Percentiles rank a stretch among this genome's conserved stretches.
Conservation (phyloP, 306 rosid genomes). For the Hylodesmum podocarpum region DNA sequence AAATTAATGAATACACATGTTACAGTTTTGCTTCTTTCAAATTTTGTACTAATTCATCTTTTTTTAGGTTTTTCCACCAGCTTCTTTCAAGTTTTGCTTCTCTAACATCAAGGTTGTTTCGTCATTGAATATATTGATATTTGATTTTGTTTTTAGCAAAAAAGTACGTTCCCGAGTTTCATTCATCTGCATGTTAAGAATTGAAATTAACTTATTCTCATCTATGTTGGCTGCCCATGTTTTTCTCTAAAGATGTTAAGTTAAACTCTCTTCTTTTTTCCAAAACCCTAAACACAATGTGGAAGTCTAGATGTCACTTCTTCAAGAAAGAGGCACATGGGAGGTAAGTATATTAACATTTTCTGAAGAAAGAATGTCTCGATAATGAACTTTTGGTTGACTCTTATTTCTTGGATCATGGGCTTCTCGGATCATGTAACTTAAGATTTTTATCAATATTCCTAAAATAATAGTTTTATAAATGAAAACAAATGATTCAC, state of each 20-base stretch:
- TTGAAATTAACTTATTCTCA: not conserved
- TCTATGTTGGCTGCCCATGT: not conserved
- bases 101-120: not conserved
- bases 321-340: constrained; percentile 37
- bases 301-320: not conserved
- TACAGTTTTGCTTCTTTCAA: too few species aligned
- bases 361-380: constrained; percentile 59
- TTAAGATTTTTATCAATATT: constrained; percentile 26
- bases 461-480: not conserved
- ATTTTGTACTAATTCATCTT: not conserved
- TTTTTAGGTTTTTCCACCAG: not conserved
- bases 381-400: constrained; percentile 34
- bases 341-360: constrained; percentile 25
- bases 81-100: not conserved
- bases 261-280: not conserved
- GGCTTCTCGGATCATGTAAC: constrained; percentile 67
- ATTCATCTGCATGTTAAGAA: not conserved
- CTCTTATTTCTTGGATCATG: constrained; percentile 80
- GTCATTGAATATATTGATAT: not conserved
- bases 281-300: not conserved
- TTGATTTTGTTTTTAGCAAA: not conserved
- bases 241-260: not conserved
- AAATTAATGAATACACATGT: not conserved
- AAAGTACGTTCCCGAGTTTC: not conserved
- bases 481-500: not conserved